Evolutionary conservation across 2,329 filamentous ascomycete genomes (phyloP).

Genomic region (Microsporum ferrugineum): DNA sequence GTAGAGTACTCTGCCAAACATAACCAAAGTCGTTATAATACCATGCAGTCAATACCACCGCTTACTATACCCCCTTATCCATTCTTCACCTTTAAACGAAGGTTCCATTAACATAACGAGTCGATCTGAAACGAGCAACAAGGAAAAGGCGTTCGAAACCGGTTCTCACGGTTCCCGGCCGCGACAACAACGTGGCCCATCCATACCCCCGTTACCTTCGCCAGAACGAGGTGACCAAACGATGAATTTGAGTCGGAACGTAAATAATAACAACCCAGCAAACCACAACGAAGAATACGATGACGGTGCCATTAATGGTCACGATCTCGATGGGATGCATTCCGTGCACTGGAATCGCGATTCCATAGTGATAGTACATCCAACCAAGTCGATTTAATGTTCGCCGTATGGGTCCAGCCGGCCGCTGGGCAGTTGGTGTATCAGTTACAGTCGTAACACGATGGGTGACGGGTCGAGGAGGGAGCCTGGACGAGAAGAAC

Average conservation of each 20-base stretch:
- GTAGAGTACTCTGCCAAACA: neutral
- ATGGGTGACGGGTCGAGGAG: neutral
- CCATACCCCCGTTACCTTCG: neutral
- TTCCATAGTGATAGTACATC: conserved; percentile 3
- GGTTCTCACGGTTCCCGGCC: neutral
- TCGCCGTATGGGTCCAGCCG: neutral
- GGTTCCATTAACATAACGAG: neutral
- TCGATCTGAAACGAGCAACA: neutral
- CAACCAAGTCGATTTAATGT: neutral
- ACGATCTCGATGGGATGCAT: conserved; percentile 2
- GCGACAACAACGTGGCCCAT: neutral
- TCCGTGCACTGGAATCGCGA: neutral
- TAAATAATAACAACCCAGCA: neutral
- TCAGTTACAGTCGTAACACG: too few species aligned
- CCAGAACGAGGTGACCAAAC: neutral
- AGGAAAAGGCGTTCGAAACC: neutral
- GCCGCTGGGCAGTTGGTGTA: too few species aligned
- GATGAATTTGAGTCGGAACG: neutral
- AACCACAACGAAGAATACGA: neutral
- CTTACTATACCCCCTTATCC: neutral
- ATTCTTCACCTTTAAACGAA: neutral
- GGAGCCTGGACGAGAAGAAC: neutral
- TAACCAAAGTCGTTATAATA: neutral
- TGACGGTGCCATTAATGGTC: neutral
- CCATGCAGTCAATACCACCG: neutral